phyloP scores from a whole-genome alignment of 164 flowering plant species.

The Annona cherimola region DNA sequence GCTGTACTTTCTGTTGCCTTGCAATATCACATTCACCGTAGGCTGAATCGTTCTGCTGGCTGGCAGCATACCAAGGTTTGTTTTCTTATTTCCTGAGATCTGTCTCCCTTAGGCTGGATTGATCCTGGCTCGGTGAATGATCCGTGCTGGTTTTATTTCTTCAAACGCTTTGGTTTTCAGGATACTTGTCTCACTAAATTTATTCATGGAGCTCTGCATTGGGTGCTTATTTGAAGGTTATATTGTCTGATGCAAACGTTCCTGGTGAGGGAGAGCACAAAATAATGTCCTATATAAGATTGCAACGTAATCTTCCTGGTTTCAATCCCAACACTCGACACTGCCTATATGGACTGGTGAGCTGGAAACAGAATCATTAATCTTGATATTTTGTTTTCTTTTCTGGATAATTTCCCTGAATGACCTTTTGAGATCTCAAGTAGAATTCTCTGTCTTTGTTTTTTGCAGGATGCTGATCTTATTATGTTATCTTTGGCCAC shows the following conservation, averaged over 20 bases:
- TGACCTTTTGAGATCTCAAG: neutral
- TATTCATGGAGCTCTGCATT: constrained; percentile 68
- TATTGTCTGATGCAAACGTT: constrained; percentile 95
- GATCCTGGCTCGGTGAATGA: constrained; percentile 41
- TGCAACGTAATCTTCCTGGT: constrained; percentile 83
- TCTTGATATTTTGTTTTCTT: neutral
- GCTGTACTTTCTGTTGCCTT: constrained; percentile 80
- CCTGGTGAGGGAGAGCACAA: constrained; percentile 99
- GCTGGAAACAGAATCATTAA: constrained; percentile 1
- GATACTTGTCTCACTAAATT: constrained; percentile 51
- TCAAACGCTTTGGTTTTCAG: constrained; percentile 44
- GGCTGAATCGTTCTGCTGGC: constrained; percentile 65
- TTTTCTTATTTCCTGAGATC: constrained; percentile 11
- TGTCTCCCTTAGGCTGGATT: constrained; percentile 28
- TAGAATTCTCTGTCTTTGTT: neutral
- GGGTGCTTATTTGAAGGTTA: constrained; percentile 95
- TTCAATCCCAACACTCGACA: constrained; percentile 94
- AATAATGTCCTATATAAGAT: constrained; percentile 87
- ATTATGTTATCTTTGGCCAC: constrained; percentile 94
- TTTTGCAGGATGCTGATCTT: constrained; percentile 85
- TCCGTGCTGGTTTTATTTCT: constrained; percentile 38
- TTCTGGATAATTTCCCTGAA: neutral
- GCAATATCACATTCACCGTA: constrained; percentile 75
- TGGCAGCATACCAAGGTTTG: constrained; percentile 79
- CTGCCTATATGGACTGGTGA: constrained; percentile 90